These are phyloP conservation scores for Ustilago loliicola DNA, from an alignment of 1,284 basidiomycete species.

Conservation along the genomic window DNA sequence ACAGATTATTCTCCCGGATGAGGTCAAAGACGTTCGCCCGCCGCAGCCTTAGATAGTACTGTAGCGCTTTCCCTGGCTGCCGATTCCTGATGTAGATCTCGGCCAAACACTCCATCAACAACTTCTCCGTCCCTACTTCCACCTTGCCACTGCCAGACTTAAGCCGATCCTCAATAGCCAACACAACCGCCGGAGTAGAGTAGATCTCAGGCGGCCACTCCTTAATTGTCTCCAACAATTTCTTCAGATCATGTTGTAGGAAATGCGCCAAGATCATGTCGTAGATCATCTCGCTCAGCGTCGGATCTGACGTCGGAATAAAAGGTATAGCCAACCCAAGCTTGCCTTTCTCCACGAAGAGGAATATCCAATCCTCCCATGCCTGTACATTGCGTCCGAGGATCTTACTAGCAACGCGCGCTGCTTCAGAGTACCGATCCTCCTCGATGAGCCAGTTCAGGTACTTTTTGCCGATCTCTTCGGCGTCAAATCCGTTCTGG, in stretches of 20 bases:
- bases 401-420: conserved; percentile 86
- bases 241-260: conserved; percentile 81
- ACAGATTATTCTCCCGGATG: conserved; percentile 92
- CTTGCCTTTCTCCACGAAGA: conserved; percentile 85
- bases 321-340: conserved; percentile 88
- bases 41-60: conserved; percentile 87
- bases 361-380: conserved; percentile 97
- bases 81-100: conserved; percentile 90
- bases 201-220: conserved; percentile 94
- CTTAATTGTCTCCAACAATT: conserved; percentile 82
- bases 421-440: conserved; percentile 87
- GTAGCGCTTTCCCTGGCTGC: conserved; percentile 92
- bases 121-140: conserved; percentile 67
- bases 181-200: conserved; percentile 85
- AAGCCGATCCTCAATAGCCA: conserved; percentile 86
- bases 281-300: conserved; percentile 86
- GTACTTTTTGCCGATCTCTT: conserved; percentile 69
- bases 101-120: conserved; percentile 91
- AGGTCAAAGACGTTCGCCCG: conserved; percentile 92
- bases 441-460: conserved; percentile 62
- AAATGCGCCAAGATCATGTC: conserved; percentile 94
- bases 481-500: conserved; percentile 75
- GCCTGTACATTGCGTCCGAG: conserved; percentile 82
- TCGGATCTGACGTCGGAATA: conserved; percentile 85
- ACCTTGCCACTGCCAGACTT: conserved; percentile 63